phyloP scores from a whole-genome alignment of 345 rosid species.

The Eucalyptus pauciflora region DNA sequence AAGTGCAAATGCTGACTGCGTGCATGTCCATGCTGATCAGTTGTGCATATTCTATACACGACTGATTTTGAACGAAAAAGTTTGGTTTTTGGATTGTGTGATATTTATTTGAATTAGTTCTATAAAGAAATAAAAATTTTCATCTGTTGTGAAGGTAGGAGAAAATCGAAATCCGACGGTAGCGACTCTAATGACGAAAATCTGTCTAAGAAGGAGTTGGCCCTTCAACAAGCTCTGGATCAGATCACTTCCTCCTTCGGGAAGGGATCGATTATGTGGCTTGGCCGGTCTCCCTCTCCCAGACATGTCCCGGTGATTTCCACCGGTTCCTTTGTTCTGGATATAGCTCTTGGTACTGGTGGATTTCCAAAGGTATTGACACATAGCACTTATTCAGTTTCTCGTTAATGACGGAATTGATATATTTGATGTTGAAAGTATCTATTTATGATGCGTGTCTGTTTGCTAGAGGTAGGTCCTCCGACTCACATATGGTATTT shows the following conservation, averaged over 20 bases:
- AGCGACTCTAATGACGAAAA: constrained; percentile 63
- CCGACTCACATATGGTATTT: background rate
- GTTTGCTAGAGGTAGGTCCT: background rate
- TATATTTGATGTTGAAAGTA: background rate
- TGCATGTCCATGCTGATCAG: background rate
- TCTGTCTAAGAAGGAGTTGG: constrained; percentile 77
- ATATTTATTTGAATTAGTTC: background rate
- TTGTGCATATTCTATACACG: background rate
- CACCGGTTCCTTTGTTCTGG: constrained; percentile 84
- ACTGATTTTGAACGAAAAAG: background rate
- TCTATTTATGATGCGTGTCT: background rate
- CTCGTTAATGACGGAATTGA: background rate
- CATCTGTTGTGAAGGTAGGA: constrained; percentile 36
- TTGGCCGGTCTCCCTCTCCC: constrained; percentile 57
- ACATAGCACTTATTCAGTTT: background rate
- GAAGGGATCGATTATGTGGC: constrained; percentile 94
- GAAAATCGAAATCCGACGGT: constrained; percentile 61
- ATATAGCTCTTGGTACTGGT: constrained; percentile 78
- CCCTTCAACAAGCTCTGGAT: constrained; percentile 79
- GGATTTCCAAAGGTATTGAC: constrained; percentile 87
- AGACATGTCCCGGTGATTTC: constrained; percentile 74
- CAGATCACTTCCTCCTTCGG: constrained; percentile 78
- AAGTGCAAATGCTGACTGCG: background rate
- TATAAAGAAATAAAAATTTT: background rate
- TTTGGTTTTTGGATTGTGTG: background rate